Evolutionary conservation across 495 filamentous ascomycete species (phyloP).

Genomic region (Poronia punctata): DNA sequence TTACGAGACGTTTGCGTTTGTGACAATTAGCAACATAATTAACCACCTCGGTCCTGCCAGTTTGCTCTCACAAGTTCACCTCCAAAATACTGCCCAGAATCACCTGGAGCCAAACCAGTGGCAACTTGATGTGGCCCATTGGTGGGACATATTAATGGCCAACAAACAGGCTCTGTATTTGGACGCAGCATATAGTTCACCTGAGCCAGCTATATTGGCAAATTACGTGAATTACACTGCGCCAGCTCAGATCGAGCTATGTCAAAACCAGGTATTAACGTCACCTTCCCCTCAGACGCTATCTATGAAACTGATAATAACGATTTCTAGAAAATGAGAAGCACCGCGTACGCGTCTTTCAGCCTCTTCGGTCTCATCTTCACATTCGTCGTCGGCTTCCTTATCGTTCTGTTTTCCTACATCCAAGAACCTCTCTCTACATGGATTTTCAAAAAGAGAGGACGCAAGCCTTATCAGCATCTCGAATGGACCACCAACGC

Average conservation of each 20-base stretch:
- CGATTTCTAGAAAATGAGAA: conserved; percentile 9
- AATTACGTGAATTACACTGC: neutral
- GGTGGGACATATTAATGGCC: conserved; percentile 3
- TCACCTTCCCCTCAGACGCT: neutral
- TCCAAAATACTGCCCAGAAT: neutral
- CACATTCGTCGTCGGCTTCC: neutral
- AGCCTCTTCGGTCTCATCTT: conserved; percentile 12
- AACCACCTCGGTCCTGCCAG: neutral
- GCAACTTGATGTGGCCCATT: conserved; percentile 9
- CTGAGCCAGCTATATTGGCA: neutral
- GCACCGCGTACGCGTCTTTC: conserved; percentile 7
- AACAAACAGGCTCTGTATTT: conserved; percentile 2
- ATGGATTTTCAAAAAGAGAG: neutral
- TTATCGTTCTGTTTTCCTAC: conserved; percentile 5
- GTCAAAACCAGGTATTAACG: conserved; percentile 10
- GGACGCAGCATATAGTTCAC: neutral
- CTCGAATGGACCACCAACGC: conserved; percentile 11
- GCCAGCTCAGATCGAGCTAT: neutral
- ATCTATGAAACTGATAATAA: neutral
- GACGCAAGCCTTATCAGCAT: neutral
- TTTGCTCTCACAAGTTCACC: neutral
- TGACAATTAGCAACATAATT: neutral
- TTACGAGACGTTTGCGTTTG: neutral
- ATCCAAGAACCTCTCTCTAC: conserved; percentile 1
- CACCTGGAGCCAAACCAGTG: conserved; percentile 8